Percentiles rank a stretch among this genome's conserved stretches.
Conservation (phyloP, 2,329 filamentous ascomycete genomes). For the Thielaviopsis cerberus region DNA sequence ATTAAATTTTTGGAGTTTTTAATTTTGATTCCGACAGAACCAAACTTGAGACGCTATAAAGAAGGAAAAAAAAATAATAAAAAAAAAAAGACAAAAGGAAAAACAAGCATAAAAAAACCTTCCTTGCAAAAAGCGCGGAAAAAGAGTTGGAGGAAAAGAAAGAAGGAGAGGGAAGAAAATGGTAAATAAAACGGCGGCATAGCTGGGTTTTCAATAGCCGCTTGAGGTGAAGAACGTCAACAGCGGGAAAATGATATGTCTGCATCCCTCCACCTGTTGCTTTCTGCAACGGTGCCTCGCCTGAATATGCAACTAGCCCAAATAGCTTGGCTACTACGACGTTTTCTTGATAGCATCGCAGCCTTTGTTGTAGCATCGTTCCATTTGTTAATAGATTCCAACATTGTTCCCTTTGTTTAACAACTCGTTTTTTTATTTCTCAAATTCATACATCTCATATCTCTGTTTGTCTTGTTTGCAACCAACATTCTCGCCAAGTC, state of each 20-base stretch:
- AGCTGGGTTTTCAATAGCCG: background rate
- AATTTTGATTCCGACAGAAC: constrained; percentile 2
- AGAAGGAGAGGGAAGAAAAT: background rate
- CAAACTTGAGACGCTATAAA: constrained; percentile 4
- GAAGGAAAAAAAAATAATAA: constrained; percentile 1
- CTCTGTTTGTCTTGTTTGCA: too few species aligned
- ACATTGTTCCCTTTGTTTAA: too few species aligned
- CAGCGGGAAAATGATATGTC: background rate
- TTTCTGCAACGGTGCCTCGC: background rate
- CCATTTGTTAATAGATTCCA: too few species aligned
- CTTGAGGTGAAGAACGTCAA: background rate
- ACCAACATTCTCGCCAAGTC: too few species aligned
- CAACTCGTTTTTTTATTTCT: too few species aligned
- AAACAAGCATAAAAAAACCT: constrained; percentile 19
- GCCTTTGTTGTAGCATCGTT: too few species aligned
- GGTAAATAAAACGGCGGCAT: background rate
- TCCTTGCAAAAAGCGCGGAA: constrained; percentile 9
- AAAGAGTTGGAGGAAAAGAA: constrained; percentile 17
- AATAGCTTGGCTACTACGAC: background rate
- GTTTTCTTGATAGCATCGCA: too few species aligned
- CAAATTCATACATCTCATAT: too few species aligned
- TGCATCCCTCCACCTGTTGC: background rate
- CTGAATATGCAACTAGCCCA: background rate
- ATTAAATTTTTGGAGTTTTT: constrained; percentile 14
- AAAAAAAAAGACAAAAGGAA: constrained; percentile 16